Percentiles rank a stretch among this genome's conserved stretches.
Conservation (phyloP, 192 early-diverging fungal species). For the Martensiomyces pterosporus region DNA sequence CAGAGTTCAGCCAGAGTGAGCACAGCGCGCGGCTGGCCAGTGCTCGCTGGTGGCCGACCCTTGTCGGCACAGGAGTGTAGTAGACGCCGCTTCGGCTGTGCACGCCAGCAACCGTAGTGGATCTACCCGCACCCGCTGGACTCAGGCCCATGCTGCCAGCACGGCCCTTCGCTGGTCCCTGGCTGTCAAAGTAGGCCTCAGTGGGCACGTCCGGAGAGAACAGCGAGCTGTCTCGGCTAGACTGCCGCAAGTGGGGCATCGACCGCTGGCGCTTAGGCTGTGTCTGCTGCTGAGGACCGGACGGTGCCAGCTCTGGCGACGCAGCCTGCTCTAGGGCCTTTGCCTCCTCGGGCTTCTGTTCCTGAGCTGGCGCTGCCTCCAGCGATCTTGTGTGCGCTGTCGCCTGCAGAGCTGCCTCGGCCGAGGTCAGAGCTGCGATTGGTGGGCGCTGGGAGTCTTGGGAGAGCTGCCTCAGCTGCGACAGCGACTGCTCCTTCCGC, state of each 20-base stretch:
- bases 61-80: conserved; percentile 35
- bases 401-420: too few species aligned
- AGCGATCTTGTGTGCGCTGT: too few species aligned
- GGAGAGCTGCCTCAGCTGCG: too few species aligned
- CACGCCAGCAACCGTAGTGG: conserved; percentile 3
- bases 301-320: too few species aligned
- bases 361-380: too few species aligned
- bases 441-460: too few species aligned
- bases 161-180: conserved; percentile 4
- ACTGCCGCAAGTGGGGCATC: conserved; percentile 41
- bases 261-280: conserved; percentile 42
- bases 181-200: conserved; percentile 38
- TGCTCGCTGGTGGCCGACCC: conserved; percentile 14
- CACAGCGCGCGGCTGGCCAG: conserved; percentile 41
- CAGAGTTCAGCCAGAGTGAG: conserved; percentile 39
- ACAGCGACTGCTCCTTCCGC: too few species aligned
- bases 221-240: conserved; percentile 18
- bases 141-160: conserved; percentile 1
- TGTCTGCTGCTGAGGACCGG: neutral
- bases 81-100: conserved; percentile 21
- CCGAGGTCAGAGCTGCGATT: too few species aligned
- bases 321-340: too few species aligned
- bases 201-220: conserved; percentile 18
- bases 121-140: conserved; percentile 1
- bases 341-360: too few species aligned